Evolutionary conservation across 164 flowering plant species (phyloP).

Genomic region (Aristolochia fimbriata): DNA sequence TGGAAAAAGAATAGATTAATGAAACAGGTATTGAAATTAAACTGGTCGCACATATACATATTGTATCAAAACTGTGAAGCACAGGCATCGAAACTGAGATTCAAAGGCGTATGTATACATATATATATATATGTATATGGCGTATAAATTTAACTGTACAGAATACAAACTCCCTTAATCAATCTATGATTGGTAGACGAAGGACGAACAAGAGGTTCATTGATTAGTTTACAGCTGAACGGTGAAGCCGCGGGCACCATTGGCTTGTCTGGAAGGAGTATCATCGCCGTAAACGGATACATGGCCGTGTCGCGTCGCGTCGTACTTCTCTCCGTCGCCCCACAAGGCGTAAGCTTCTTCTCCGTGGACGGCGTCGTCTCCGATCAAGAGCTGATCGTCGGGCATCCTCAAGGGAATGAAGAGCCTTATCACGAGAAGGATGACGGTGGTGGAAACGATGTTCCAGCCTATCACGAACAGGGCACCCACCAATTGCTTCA

Average conservation of each 20-base stretch:
- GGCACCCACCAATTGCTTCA: conserved; percentile 16
- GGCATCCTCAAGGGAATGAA: conserved; percentile 21
- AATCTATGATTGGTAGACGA: too few relatives aligned
- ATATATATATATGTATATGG: too few relatives aligned
- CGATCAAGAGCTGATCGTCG: conserved; percentile 16
- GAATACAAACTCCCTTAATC: too few relatives aligned
- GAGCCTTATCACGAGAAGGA: conserved; percentile 13
- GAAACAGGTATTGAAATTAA: too few relatives aligned
- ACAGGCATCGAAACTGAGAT: too few relatives aligned
- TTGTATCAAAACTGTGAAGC: too few relatives aligned
- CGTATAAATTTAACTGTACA: too few relatives aligned
- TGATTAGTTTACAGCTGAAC: conserved; percentile 9
- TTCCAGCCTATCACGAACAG: conserved; percentile 18
- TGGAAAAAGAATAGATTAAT: too few relatives aligned
- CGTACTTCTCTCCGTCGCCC: conserved; percentile 24
- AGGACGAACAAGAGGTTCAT: too few relatives aligned
- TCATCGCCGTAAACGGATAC: not conserved
- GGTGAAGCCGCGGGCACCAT: conserved; percentile 18
- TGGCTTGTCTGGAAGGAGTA: not conserved
- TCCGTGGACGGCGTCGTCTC: conserved; percentile 19
- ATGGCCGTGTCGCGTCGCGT: conserved; percentile 10
- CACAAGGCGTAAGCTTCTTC: conserved; percentile 21
- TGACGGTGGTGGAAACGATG: conserved; percentile 14
- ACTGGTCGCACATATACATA: too few relatives aligned
- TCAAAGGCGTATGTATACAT: too few relatives aligned